These are phyloP conservation scores for Penicillium italicum DNA, from an alignment of 2,329 filamentous ascomycete genomes.

Conservation along the genomic window DNA sequence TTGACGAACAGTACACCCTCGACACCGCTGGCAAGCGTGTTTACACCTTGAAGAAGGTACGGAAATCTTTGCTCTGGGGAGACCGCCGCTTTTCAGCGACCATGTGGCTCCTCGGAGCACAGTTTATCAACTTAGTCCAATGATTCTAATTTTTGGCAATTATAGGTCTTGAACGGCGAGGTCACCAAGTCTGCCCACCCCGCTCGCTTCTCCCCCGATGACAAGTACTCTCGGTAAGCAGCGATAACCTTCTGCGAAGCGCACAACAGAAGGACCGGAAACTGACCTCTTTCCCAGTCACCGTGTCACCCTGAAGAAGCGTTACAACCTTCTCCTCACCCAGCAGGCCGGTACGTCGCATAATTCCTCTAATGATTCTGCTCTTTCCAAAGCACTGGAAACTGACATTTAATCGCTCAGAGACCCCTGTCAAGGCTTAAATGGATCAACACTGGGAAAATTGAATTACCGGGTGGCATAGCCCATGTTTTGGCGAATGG, in stretches of 20 bases:
- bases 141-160: slow-evolving; percentile 8
- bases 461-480: slow-evolving; percentile 26
- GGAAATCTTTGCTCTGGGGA: not conserved
- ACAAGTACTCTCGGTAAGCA: slow-evolving; percentile 81
- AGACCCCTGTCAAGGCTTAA: slow-evolving; percentile 35
- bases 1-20: slow-evolving; percentile 65
- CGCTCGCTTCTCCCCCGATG: slow-evolving; percentile 93
- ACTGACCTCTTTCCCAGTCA: slow-evolving; percentile 54
- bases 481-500: slow-evolving; percentile 38
- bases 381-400: not conserved
- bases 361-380: not conserved
- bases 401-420: slow-evolving; percentile 17
- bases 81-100: not conserved
- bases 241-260: not conserved
- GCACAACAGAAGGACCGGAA: not conserved
- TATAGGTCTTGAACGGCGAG: slow-evolving; percentile 60
- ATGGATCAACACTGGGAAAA: slow-evolving; percentile 17
- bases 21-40: slow-evolving; percentile 77
- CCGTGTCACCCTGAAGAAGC: slow-evolving; percentile 89
- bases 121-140: not conserved
- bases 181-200: slow-evolving; percentile 96
- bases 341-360: slow-evolving; percentile 59
- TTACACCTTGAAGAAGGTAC: slow-evolving; percentile 86
- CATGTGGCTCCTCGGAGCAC: slow-evolving; percentile 26
- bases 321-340: slow-evolving; percentile 82